Evolutionary conservation across 176 grass and related monocot species (phyloP), one percentile per base, ranked within the genome.

Genomic region (Tuctoria greenei): DNA sequence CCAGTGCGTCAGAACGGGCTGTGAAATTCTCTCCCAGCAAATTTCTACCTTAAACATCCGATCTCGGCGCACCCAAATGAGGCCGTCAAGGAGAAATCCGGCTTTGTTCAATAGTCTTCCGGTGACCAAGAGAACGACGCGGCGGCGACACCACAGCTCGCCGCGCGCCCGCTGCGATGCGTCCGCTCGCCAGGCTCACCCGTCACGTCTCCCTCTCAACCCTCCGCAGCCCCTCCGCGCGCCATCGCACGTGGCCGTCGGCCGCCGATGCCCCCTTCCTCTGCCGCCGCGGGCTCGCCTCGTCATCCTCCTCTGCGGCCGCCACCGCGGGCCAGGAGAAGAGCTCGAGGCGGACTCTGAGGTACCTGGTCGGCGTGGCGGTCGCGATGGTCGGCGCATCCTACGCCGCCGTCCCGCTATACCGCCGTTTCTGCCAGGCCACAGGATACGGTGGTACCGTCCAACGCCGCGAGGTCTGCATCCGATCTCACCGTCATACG

Each of bases 341-440:
- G 66, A 92, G 86, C 68, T 92, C 95, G 23, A 88, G 82, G 61
- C 85, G 88, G 61, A 99, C 82, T 8, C 59, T 99, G 27, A 45
- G 66, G 0, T 99, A 90, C 85, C 91, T 99, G 4, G 45, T 99
- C 28, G 87, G 86, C 44, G 45, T 99, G 24, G 89, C 72, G 8
- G 82, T 41, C 36, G 87, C 89, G 12, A 99, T 99, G 95, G 95
- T 99, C 40, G 95, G 95, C 62, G 95, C 95, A 31, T 90, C 95
- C 54, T 99, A 99, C 69, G 91, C 95, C 0, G 87, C 95, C 27
- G 95, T 99, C 27, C 91, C 95, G 25, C 66, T 99, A 6, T 99
- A 90, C 76, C 91, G 82, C 17, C 91, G 91, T 15, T 95, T 99
- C 71, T 99, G 95, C 73, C 95, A 99, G 70, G 87, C 82, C 17